Conservation (phyloP, 768 basidiomycete genomes). For the Lactarius sanguifluus region DNA sequence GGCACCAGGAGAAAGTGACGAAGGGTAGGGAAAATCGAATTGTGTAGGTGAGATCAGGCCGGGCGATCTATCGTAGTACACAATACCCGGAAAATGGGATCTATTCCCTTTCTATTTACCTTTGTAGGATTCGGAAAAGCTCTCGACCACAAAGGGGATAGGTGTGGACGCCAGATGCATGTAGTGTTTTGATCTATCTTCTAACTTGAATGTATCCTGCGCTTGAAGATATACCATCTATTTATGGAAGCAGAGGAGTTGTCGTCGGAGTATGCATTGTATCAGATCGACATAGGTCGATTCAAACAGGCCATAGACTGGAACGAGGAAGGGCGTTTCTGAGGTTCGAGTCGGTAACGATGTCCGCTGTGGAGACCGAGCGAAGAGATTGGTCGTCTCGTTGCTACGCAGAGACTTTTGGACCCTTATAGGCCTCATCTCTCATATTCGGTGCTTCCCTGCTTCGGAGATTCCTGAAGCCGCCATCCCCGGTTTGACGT, state of each 20-base stretch:
- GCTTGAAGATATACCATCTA: too few species aligned
- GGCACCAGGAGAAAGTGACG: not conserved
- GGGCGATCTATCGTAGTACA: too few species aligned
- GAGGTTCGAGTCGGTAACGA: not conserved
- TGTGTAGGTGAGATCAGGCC: not conserved
- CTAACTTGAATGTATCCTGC: too few species aligned
- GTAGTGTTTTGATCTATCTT: too few species aligned
- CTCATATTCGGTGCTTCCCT: not conserved
- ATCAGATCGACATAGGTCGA: not conserved
- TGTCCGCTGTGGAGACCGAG: not conserved
- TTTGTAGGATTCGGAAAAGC: not conserved
- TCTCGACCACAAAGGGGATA: not conserved
- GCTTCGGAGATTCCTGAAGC: not conserved
- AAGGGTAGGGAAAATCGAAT: not conserved
- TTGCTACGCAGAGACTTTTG: not conserved
- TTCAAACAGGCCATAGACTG: not conserved
- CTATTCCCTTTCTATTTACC: not conserved
- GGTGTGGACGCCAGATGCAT: too few species aligned
- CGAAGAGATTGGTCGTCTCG: not conserved
- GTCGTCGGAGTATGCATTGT: not conserved
- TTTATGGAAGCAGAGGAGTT: not conserved
- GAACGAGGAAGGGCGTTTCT: not conserved
- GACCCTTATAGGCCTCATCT: not conserved
- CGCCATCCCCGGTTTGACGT: not conserved
- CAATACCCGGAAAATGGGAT: not conserved